These are phyloP conservation scores for Verticillium albo-atrum DNA, from an alignment of 2,329 filamentous ascomycete species.

Conservation along the genomic window DNA sequence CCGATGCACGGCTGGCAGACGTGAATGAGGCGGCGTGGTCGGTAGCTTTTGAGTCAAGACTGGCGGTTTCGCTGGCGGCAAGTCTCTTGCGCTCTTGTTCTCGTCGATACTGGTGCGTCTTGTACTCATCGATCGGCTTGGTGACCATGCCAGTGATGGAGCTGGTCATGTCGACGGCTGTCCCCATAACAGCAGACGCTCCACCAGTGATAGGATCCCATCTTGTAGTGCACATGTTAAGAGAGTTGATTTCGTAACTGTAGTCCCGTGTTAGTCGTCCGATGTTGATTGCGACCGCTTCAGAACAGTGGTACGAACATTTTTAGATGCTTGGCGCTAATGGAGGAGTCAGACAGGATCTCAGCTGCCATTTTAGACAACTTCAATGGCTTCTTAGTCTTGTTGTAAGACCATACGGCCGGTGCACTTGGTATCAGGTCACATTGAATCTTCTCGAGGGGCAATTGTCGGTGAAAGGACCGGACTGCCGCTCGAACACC, in stretches of 20 bases:
- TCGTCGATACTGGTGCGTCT: neutral
- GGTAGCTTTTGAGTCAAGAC: neutral
- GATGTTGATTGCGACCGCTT: too few relatives aligned
- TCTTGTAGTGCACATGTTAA: conserved; percentile 20
- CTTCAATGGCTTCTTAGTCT: conserved; percentile 65
- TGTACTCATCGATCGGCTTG: neutral
- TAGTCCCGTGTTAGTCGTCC: neutral
- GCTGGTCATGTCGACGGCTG: conserved; percentile 51
- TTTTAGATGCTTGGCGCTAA: conserved; percentile 69
- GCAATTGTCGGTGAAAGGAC: conserved; percentile 66
- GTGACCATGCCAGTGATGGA: conserved; percentile 32
- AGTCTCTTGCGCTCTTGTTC: neutral
- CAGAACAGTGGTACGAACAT: conserved; percentile 46
- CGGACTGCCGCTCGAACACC: conserved; percentile 60
- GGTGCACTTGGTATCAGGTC: conserved; percentile 60
- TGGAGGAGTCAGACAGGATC: conserved; percentile 56
- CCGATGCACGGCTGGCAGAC: conserved; percentile 9
- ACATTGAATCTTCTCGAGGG: conserved; percentile 64
- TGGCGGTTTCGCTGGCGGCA: conserved; percentile 18
- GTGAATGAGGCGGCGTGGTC: neutral
- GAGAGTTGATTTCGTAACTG: conserved; percentile 12
- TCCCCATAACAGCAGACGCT: conserved; percentile 11
- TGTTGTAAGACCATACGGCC: conserved; percentile 71
- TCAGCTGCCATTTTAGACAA: conserved; percentile 60
- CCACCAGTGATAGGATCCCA: conserved; percentile 24